Base-by-base conservation (phyloP, 805 yeast genomes). In the Blastobotrys peoriensis region DNA sequence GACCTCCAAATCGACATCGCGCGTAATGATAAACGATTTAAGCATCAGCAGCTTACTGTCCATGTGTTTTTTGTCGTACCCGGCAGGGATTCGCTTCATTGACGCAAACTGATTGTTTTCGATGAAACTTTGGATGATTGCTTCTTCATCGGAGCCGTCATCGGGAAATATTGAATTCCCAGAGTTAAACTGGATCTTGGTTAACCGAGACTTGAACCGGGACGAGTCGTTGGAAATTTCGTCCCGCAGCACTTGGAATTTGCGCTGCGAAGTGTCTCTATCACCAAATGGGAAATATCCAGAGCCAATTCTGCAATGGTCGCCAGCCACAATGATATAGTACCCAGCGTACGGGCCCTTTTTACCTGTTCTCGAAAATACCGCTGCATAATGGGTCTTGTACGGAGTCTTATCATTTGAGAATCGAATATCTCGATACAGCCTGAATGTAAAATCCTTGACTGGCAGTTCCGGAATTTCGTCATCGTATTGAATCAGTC, bases 341-440 rank as follows among this genome's bases (percentile, higher is more conserved):
- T 54, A 54, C 16, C 49, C 53, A 2, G 55, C 54, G 33, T 52
- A 52, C 16, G 45, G 41, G 4, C 56, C 57, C 5, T 22, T 27
- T 19, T 52, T 41, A 4, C 58, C 58, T 3, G 51, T 50, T 22
- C 51, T 36, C 13, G 58, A 54, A 27, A 45, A 45, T 13, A 56
- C 55, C 3, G 53, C 56, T 2, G 57, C 45, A 41, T 51, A 51
- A 34, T 49, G 43, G 8, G 52, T 50, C 44, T 54, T 54, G 44
- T 52, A 54, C 20, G 56, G 56, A 5, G 53, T 46, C 38, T 52
- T 52, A 28, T 48, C 55, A 35, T 46, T 48, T 13, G 51, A 17
- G 28, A 50, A 50, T 5, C 58, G 41, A 5, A 54, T 36, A 40
- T 54, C 58, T 10, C 55, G 47, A 28, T 51, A 50, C 25, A 54